Conservation (phyloP, 2,329 filamentous ascomycete species). For the Xylaria sp. region DNA sequence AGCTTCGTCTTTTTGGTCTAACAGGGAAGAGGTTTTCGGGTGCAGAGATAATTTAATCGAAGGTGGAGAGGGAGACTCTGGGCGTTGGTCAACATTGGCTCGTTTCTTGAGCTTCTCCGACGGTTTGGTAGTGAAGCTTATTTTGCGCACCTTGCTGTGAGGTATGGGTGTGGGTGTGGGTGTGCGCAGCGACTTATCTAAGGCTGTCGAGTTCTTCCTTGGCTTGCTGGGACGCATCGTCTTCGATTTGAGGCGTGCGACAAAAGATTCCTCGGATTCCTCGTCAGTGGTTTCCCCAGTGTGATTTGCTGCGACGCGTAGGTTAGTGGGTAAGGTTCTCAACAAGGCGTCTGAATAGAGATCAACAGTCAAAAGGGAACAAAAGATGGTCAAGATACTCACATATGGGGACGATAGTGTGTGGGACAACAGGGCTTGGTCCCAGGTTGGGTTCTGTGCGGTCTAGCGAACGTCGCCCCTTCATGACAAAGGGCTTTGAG, state of each 20-base stretch:
- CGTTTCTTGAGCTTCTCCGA: neutral
- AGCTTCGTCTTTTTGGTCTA: too few relatives aligned
- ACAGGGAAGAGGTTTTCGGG: neutral
- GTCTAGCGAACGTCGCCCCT: too few relatives aligned
- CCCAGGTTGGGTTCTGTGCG: neutral
- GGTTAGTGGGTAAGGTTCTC: neutral
- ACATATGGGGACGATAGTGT: conserved; percentile 8
- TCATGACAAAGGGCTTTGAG: too few relatives aligned
- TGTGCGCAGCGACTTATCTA: neutral
- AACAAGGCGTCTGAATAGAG: neutral
- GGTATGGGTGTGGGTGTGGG: too few relatives aligned
- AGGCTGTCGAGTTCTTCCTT: neutral
- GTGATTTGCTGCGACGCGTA: neutral
- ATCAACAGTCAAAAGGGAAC: neutral
- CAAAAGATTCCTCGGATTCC: neutral
- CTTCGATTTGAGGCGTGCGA: conserved; percentile 2
- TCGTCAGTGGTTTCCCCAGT: too few relatives aligned
- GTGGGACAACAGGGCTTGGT: neutral
- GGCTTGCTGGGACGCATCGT: conserved; percentile 7
- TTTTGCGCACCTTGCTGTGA: neutral
- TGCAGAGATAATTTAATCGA: too few relatives aligned
- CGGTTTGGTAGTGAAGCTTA: neutral
- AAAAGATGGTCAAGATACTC: neutral
- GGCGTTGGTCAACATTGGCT: too few relatives aligned
- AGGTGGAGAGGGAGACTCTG: too few relatives aligned